Base-by-base conservation (phyloP, 345 rosid genomes). In the Eutrema japonicum region DNA sequence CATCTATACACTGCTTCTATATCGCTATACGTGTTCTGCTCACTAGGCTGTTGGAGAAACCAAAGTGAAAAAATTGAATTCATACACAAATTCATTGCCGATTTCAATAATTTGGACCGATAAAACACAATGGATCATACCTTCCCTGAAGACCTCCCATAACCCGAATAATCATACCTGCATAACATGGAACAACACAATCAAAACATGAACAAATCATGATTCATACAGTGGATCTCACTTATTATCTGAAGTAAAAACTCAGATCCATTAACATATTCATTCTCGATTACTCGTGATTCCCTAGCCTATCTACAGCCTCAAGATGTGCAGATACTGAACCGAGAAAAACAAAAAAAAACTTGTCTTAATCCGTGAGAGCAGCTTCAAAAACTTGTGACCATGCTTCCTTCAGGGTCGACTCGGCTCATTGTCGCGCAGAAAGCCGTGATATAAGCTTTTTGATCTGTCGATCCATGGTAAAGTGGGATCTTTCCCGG, bases 91-190 rank as follows among this genome's bases (percentile, higher is more conserved):
- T 3, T 10, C 42, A 7, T 2, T 8, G 11, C 26, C 11, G 22
- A 41, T 22, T 10, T 40, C 13, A 10, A 6, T 6, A 1, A 35
- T 35, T 12, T 16, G 32, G 5, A 58, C 43, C 13, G 7, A 36
- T 7, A 10, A 36, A 42, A 64, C 6, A 48, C 16, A 56, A 32
- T 32, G 9, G 33, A 68, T 65, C 70, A 59, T 86, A 90, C 98
- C 96, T 92, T 92, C 55, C 96, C 98, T 33, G 85, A 67, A 6
- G 98, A 93, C 55, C 82, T 87, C 6, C 98, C 98, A 54, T 93
- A 93, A 2, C 98, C 98, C 14, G 96, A 89, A 74, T 93, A 93
- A 79, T 93, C 98, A 76, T 93, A 93, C 83, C 98, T 91, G 86
- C 77, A 70, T 3, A 12, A 67, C 60, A 68, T 27, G 27, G 27